A percentile compares a stretch with the other conserved stretches of the same genome.
phyloP scores from a whole-genome alignment of 306 rosid genomes.

The Echinosophora koreensis region DNA sequence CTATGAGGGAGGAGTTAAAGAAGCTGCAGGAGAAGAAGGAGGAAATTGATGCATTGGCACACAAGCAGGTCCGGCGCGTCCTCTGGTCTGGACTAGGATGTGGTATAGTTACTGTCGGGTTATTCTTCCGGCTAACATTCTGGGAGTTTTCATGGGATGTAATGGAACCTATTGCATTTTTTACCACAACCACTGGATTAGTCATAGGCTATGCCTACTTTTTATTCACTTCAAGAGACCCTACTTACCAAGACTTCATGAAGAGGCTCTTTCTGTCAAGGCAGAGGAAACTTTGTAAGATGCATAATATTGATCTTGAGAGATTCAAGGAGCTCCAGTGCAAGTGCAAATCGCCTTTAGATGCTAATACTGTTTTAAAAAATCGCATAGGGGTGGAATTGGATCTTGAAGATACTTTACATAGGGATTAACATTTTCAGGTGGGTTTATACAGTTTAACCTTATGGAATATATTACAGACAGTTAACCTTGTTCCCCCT shows the following conservation, averaged over 20 bases:
- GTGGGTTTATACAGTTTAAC: neutral
- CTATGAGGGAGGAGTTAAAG: conserved; percentile 73
- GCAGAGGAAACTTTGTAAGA: conserved; percentile 79
- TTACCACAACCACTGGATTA: conserved; percentile 74
- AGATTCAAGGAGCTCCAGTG: conserved; percentile 77
- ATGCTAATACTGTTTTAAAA: conserved; percentile 61
- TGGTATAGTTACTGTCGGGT: conserved; percentile 59
- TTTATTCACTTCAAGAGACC: conserved; percentile 87
- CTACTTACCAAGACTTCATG: conserved; percentile 87
- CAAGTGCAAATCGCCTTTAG: conserved; percentile 58
- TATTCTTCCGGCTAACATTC: conserved; percentile 93
- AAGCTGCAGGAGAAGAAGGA: conserved; percentile 74
- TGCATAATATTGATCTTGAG: conserved; percentile 63
- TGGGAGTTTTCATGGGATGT: conserved; percentile 99
- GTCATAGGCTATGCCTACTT: conserved; percentile 93
- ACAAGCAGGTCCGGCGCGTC: conserved; percentile 78
- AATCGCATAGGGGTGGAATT: conserved; percentile 68
- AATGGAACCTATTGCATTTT: conserved; percentile 95
- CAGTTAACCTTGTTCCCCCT: conserved; percentile 38
- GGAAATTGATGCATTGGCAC: conserved; percentile 83
- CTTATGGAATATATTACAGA: neutral
- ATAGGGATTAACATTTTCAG: conserved; percentile 53
- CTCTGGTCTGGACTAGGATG: conserved; percentile 81
- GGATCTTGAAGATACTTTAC: conserved; percentile 76
- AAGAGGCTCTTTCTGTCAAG: conserved; percentile 87